Percentiles rank a stretch among this genome's conserved stretches.
Conservation (phyloP, 129 eudicot species). For the Ambrosia artemisiifolia region DNA sequence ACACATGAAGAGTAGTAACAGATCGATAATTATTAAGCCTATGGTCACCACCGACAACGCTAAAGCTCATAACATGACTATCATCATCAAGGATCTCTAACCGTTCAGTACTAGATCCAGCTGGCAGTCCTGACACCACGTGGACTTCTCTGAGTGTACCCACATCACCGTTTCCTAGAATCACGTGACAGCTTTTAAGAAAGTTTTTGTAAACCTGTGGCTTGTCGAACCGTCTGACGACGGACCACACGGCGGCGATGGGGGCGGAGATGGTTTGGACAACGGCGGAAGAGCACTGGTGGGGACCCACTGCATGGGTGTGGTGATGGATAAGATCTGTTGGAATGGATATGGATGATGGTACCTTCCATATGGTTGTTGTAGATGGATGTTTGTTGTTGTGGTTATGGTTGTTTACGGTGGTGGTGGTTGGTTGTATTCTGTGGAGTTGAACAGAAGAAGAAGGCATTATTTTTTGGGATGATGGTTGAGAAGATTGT, state of each 20-base stretch:
- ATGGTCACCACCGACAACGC: slow-evolving; percentile 82
- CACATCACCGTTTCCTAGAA: slow-evolving; percentile 70
- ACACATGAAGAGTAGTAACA: slow-evolving; percentile 61
- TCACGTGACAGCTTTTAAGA: slow-evolving; percentile 65
- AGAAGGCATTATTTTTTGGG: slow-evolving; percentile 40
- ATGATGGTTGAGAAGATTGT: background rate
- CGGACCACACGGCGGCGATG: slow-evolving; percentile 59
- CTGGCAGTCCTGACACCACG: slow-evolving; percentile 83
- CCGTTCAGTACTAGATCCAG: slow-evolving; percentile 72
- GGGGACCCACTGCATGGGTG: slow-evolving; percentile 59
- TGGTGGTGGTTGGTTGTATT: slow-evolving; percentile 37
- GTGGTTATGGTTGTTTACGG: slow-evolving; percentile 18
- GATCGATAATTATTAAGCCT: slow-evolving; percentile 75
- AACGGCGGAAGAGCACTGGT: slow-evolving; percentile 79
- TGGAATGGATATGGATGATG: slow-evolving; percentile 42
- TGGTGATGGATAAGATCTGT: slow-evolving; percentile 52
- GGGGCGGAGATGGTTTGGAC: slow-evolving; percentile 66
- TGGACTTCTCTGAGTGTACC: slow-evolving; percentile 75
- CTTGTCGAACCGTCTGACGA: slow-evolving; percentile 74
- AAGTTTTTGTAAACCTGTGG: slow-evolving; percentile 86
- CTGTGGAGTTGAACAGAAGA: slow-evolving; percentile 58
- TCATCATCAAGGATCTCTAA: slow-evolving; percentile 81
- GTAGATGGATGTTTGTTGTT: slow-evolving; percentile 32
- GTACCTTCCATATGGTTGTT: slow-evolving; percentile 31
- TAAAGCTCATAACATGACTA: slow-evolving; percentile 64